A percentile compares a stretch with the other conserved stretches of the same genome.
Conservation (phyloP, 2,329 filamentous ascomycete genomes). For the Aspergillus viridinutans region DNA sequence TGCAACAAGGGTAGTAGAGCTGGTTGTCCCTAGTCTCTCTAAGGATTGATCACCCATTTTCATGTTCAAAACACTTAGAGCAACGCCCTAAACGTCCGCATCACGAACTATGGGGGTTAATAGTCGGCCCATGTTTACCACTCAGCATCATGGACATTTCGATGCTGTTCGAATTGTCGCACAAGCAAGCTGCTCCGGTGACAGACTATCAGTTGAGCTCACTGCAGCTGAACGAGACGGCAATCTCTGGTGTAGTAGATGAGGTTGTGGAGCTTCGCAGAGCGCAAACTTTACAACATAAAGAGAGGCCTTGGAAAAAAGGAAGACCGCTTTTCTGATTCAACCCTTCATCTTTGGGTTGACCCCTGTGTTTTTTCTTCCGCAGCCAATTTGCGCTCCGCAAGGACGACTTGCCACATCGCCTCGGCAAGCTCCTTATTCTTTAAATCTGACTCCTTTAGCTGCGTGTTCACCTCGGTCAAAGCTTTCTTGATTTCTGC, state of each 20-base stretch:
- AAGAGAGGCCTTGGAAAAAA: background rate
- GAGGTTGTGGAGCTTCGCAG: background rate
- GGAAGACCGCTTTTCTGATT: background rate
- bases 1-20: background rate
- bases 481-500: conserved; percentile 16
- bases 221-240: background rate
- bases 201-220: background rate
- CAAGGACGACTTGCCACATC: conserved; percentile 40
- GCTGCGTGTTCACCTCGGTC: conserved; percentile 19
- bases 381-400: conserved; percentile 33
- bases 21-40: background rate
- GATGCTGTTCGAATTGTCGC: background rate
- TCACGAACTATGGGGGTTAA: background rate
- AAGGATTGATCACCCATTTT: background rate
- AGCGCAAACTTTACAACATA: background rate
- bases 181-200: background rate
- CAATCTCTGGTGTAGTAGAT: background rate
- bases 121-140: background rate
- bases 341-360: conserved; percentile 1
- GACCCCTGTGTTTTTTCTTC: conserved; percentile 20
- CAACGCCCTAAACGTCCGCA: background rate
- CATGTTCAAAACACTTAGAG: background rate
- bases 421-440: conserved; percentile 26
- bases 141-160: background rate
- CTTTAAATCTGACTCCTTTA: conserved; percentile 24